phyloP scores from a whole-genome alignment of 1,139 yeast genomes.

The Hyphopichia buzzinii region DNA sequence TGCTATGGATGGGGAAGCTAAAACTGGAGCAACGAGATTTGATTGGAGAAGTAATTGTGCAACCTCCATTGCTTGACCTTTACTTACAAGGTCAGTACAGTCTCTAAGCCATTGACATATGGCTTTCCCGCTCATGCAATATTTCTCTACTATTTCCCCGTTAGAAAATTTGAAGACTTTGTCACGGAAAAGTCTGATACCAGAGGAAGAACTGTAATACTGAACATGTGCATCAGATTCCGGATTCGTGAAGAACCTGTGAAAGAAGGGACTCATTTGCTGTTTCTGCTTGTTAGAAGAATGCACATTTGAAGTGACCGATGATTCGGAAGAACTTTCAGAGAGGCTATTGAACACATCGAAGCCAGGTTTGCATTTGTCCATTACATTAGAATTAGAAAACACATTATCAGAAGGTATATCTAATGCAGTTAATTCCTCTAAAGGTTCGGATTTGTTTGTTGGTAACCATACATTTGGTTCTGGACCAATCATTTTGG shows the following conservation, averaged over 20 bases:
- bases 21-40: slow-evolving; percentile 48
- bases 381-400: not conserved
- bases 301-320: not conserved
- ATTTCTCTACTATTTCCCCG: slow-evolving; percentile 28
- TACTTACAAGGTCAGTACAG: slow-evolving; percentile 69
- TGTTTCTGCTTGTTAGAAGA: not conserved
- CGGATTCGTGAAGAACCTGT: slow-evolving; percentile 81
- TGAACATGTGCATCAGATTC: slow-evolving; percentile 81
- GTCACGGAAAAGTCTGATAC: slow-evolving; percentile 57
- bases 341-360: no score
- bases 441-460: slow-evolving; percentile 27
- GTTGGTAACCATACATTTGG: slow-evolving; percentile 73
- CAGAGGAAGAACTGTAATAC: slow-evolving; percentile 67
- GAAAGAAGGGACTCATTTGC: slow-evolving; percentile 63
- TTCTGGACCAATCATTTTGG: slow-evolving; percentile 57
- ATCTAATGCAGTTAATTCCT: not conserved
- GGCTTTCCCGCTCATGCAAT: slow-evolving; percentile 72
- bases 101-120: slow-evolving; percentile 86
- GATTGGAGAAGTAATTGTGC: slow-evolving; percentile 54
- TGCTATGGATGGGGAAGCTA: slow-evolving; percentile 11
- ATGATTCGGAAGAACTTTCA: no score
- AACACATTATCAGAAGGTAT: not conserved
- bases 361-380: not conserved
- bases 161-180: slow-evolving; percentile 27
- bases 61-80: slow-evolving; percentile 59